Evolutionary conservation across 345 rosid species (phyloP), one percentile per base, ranked within the genome.

Genomic region (Diplotaxis tenuifolia): DNA sequence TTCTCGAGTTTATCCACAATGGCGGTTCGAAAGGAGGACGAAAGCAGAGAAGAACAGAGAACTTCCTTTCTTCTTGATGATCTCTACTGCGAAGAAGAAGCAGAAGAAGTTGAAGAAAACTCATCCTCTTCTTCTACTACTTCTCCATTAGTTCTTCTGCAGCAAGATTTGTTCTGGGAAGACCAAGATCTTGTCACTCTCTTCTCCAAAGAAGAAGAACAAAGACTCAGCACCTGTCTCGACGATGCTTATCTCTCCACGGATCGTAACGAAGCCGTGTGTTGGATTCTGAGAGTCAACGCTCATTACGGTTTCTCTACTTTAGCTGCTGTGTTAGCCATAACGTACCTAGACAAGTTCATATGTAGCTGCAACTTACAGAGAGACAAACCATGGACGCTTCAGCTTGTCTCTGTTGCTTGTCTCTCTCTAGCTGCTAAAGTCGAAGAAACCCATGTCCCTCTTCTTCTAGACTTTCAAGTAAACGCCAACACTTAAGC

Each of bases 351-450:
- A 1, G 99, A 96, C 74, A 84, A 96, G 79, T 92, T 96, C 81
- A 78, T 96, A 12, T 70, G 67, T 18, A 79, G 78, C 62, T 72
- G 76, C 69, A 84, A 78, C 15, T 76, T 81, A 49, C 89, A 86
- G 63, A 71, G 72, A 12, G 94, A 88, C 66, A 86, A 86, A 80
- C 96, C 96, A 29, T 96, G 99, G 99, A 89, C 82, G 96, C 83
- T 84, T 71, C 99, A 90, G 77, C 92, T 96, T 6, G 80, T 86
- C 18, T 90, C 98, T 7, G 96, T 96, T 12, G 81, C 97, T 61
- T 96, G 98, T 42, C 86, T 96, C 68, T 92, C 99, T 29, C 65
- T 96, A 19, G 94, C 98, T 49, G 99, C 99, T 21, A 96, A 96
- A 78, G 88, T 96, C 12, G 99, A 96, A 75, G 99, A 96, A 82